Conservation (phyloP, 108 stramenopile species). For the Fragilariopsis cylindrus region DNA sequence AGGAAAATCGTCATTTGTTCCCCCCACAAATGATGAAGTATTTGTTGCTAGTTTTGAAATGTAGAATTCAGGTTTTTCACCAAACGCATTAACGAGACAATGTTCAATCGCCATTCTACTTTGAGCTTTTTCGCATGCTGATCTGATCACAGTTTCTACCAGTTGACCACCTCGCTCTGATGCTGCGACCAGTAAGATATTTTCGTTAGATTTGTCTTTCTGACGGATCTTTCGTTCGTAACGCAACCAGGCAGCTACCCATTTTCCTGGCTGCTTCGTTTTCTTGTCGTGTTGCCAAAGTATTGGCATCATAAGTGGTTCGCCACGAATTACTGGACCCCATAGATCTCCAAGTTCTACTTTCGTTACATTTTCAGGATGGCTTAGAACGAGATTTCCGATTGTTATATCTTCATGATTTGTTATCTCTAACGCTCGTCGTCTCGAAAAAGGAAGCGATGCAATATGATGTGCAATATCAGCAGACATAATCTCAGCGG, state of each 20-base stretch:
- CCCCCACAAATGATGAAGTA: not conserved
- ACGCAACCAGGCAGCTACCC: not conserved
- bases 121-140: not conserved
- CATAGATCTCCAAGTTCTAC: not conserved
- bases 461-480: slow-evolving; percentile 17
- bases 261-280: slow-evolving; percentile 14
- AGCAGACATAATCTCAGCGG: slow-evolving; percentile 14
- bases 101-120: not conserved
- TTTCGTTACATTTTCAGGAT: slow-evolving; percentile 6
- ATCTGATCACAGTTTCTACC: not conserved
- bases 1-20: not conserved
- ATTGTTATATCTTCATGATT: slow-evolving; percentile 30
- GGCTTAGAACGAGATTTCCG: slow-evolving; percentile 34
- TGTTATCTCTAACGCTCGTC: slow-evolving; percentile 1
- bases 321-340: not conserved
- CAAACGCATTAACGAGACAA: not conserved
- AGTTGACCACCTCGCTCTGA: not conserved
- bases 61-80: not conserved
- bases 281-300: slow-evolving; percentile 16
- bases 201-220: not conserved
- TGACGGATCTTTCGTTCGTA: not conserved
- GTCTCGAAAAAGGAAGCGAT: not conserved
- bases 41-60: slow-evolving; percentile 6
- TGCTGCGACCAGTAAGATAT: slow-evolving; percentile 3
- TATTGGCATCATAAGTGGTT: not conserved